Percentiles rank a stretch among this genome's conserved stretches.
These are phyloP conservation scores for Whalleya microplaca DNA, from an alignment of 2,329 filamentous ascomycete species.

Conservation along the genomic window DNA sequence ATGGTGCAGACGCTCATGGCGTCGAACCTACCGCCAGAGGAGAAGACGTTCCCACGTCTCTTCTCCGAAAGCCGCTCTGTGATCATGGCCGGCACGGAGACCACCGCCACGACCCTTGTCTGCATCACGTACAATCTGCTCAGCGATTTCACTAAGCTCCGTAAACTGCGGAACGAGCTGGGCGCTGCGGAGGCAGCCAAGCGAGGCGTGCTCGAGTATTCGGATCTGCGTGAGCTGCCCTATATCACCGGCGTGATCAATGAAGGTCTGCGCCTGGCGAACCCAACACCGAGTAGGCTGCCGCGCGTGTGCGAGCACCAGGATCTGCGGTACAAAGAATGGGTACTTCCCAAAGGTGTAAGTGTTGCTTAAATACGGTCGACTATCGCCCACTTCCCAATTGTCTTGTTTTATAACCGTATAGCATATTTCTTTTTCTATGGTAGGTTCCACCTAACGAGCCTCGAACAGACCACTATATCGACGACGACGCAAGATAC, in stretches of 20 bases:
- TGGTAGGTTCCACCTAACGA: not conserved
- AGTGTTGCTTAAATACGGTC: not conserved
- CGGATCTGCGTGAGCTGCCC: constrained; percentile 25
- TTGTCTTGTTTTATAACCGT: not conserved
- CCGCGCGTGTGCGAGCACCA: constrained; percentile 28
- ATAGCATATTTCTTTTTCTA: not conserved
- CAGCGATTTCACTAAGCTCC: constrained; percentile 18
- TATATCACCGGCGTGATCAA: constrained; percentile 31
- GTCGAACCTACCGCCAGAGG: constrained; percentile 23
- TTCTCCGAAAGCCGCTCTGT: constrained; percentile 31
- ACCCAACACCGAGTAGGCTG: constrained; percentile 29
- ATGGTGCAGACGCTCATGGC: constrained; percentile 29
- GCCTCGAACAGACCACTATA: constrained; percentile 23
- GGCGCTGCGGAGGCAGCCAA: constrained; percentile 18
- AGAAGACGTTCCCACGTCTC: constrained; percentile 31
- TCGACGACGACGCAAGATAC: constrained; percentile 28
- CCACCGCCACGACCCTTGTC: constrained; percentile 27
- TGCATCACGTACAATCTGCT: constrained; percentile 26
- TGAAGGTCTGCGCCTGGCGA: constrained; percentile 29
- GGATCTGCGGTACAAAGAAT: constrained; percentile 25
- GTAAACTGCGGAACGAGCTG: constrained; percentile 20
- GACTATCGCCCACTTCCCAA: not conserved
- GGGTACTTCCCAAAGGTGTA: constrained; percentile 24
- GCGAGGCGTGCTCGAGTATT: constrained; percentile 17
- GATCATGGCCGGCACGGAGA: constrained; percentile 33